Evolutionary conservation across 1,284 basidiomycete species (phyloP).

Genomic region (Pterula multifida): DNA sequence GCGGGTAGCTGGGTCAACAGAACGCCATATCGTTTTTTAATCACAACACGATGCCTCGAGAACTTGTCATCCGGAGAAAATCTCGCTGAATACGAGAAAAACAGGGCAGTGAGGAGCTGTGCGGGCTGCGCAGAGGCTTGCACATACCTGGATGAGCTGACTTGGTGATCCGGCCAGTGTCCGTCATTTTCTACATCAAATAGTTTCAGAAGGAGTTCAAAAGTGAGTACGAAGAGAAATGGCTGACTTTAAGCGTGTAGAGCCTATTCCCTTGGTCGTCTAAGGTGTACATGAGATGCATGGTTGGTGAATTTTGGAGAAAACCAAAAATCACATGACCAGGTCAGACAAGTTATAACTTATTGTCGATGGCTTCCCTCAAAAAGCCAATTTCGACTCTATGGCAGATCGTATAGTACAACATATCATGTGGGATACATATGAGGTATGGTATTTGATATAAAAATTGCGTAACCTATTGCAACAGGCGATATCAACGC

Average conservation of each 20-base stretch:
- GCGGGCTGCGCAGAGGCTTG: slow-evolving; percentile 3
- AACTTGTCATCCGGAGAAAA: slow-evolving; percentile 98
- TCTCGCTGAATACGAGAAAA: slow-evolving; percentile 48
- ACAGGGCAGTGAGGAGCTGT: slow-evolving; percentile 13
- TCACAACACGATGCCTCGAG: slow-evolving; percentile 87
- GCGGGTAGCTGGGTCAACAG: slow-evolving; percentile 83
- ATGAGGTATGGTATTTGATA: too few relatives aligned
- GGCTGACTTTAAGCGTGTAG: slow-evolving; percentile 82
- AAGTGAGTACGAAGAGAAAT: neutral
- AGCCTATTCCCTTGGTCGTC: slow-evolving; percentile 23
- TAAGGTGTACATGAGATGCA: slow-evolving; percentile 3
- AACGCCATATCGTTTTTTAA: slow-evolving; percentile 83
- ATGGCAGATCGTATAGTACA: too few relatives aligned
- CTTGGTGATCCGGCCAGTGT: slow-evolving; percentile 74
- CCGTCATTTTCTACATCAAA: slow-evolving; percentile 65
- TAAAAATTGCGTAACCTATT: too few relatives aligned
- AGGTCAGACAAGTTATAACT: too few relatives aligned
- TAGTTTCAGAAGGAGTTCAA: too few relatives aligned
- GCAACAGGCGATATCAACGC: too few relatives aligned
- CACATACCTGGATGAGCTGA: slow-evolving; percentile 85
- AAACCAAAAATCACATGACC: too few relatives aligned
- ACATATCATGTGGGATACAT: too few relatives aligned
- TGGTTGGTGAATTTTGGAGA: too few relatives aligned
- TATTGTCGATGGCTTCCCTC: too few relatives aligned
- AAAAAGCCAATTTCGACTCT: too few relatives aligned